Conservation (phyloP, 441 rosid genomes). For the Metrosideros polymorpha region DNA sequence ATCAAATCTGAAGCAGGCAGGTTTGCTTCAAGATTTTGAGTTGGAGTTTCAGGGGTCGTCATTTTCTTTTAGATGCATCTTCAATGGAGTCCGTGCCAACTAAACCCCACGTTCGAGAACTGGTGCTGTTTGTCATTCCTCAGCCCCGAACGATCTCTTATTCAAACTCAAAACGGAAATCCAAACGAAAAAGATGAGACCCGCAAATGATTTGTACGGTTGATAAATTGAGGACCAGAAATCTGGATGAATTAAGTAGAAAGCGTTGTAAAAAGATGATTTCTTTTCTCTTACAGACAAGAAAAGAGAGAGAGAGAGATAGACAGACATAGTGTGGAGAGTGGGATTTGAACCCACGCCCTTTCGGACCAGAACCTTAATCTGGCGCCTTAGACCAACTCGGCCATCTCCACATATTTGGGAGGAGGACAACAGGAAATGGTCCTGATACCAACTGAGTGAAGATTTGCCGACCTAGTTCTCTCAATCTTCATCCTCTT, state of each 20-base stretch:
- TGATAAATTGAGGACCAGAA: neutral
- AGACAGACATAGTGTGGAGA: constrained; percentile 41
- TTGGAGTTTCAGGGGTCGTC: neutral
- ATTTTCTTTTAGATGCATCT: neutral
- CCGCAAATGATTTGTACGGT: neutral
- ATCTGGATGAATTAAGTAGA: neutral
- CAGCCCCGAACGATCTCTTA: neutral
- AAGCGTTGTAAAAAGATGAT: neutral
- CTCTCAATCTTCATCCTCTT: neutral
- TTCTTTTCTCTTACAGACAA: neutral
- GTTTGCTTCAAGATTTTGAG: neutral
- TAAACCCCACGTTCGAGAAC: neutral
- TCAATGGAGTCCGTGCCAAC: neutral
- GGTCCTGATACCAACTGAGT: too few relatives aligned
- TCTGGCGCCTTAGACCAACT: constrained; percentile 99
- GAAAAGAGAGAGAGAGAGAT: neutral
- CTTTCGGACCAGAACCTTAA: constrained; percentile 98
- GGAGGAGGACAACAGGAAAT: rapidly evolving
- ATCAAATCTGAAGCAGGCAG: neutral
- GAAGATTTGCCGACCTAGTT: too few relatives aligned
- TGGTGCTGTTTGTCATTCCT: neutral
- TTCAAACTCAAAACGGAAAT: neutral
- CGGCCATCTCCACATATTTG: constrained; percentile 58
- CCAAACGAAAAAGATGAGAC: neutral
- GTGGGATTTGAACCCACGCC: constrained; percentile 98